These are phyloP conservation scores for Kalanchoe fedtschenkoi DNA, from an alignment of 164 flowering plant species.

Conservation along the genomic window DNA sequence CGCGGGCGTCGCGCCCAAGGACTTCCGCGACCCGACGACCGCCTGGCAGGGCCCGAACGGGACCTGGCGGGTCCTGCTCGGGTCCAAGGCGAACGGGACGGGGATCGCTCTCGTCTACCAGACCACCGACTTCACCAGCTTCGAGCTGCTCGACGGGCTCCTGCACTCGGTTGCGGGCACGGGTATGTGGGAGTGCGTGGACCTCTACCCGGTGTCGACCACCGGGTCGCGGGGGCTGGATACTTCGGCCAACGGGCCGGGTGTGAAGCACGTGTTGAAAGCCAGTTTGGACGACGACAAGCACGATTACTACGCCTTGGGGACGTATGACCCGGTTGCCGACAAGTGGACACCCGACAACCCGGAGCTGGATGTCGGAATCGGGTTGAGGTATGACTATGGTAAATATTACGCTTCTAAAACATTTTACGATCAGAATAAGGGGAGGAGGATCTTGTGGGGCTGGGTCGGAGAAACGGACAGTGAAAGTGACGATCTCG, in stretches of 20 bases:
- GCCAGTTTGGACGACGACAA: constrained; percentile 42
- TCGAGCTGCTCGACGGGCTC: constrained; percentile 15
- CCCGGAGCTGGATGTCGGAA: constrained; percentile 41
- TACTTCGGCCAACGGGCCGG: constrained; percentile 37
- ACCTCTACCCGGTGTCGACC: constrained; percentile 41
- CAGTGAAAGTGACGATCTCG: constrained; percentile 27
- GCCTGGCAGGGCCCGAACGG: constrained; percentile 41
- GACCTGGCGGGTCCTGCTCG: constrained; percentile 33
- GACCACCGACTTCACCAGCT: constrained; percentile 28
- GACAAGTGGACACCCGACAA: constrained; percentile 44
- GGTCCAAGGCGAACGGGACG: constrained; percentile 27
- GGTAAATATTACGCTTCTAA: constrained; percentile 51
- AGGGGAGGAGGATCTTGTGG: constrained; percentile 33
- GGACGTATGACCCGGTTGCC: constrained; percentile 22
- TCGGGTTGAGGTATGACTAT: constrained; percentile 36
- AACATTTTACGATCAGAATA: constrained; percentile 37
- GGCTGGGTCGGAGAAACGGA: constrained; percentile 52
- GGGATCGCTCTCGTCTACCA: constrained; percentile 32
- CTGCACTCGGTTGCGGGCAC: constrained; percentile 44
- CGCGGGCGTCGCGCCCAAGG: constrained; percentile 17
- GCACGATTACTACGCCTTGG: constrained; percentile 37
- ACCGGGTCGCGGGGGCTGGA: constrained; percentile 27
- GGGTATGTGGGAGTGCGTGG: constrained; percentile 67
- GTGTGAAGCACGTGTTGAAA: constrained; percentile 40
- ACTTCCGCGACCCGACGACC: constrained; percentile 55